phyloP scores from a whole-genome alignment of 1,284 basidiomycete species.

The Pseudomicrostroma phylloplanum region DNA sequence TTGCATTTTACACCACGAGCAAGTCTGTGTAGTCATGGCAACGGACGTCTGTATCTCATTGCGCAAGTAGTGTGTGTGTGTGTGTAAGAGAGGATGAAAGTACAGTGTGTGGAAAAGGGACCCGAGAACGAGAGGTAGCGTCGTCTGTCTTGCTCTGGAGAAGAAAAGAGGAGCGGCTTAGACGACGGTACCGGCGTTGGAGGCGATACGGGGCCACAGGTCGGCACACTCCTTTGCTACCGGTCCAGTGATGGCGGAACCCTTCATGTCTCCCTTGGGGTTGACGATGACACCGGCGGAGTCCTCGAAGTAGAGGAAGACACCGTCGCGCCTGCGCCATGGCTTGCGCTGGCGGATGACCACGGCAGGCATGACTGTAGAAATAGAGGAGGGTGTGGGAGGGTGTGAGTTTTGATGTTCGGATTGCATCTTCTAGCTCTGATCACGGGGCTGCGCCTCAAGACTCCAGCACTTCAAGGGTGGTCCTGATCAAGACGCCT shows the following conservation, averaged over 20 bases:
- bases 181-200: conserved; percentile 96
- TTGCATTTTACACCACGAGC: no score
- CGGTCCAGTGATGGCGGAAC: conserved; percentile 82
- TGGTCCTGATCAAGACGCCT: not conserved
- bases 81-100: no score
- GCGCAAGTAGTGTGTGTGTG: no score
- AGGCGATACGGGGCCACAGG: conserved; percentile 95
- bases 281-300: conserved; percentile 57
- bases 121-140: no score
- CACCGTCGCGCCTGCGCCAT: conserved; percentile 95
- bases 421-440: conserved; percentile 12
- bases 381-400: conserved; percentile 4
- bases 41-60: no score
- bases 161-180: conserved; percentile 45
- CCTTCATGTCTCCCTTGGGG: conserved; percentile 99
- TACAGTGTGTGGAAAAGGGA: no score
- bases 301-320: conserved; percentile 93
- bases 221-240: conserved; percentile 97
- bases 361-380: conserved; percentile 86
- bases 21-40: no score
- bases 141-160: no score
- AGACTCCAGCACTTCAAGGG: not conserved
- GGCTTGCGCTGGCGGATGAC: conserved; percentile 97
- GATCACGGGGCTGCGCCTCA: no score
- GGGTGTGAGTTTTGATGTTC: conserved; percentile 8